phyloP scores from a whole-genome alignment of 495 filamentous ascomycete genomes.

The Penicillium cosmopolitanum region DNA sequence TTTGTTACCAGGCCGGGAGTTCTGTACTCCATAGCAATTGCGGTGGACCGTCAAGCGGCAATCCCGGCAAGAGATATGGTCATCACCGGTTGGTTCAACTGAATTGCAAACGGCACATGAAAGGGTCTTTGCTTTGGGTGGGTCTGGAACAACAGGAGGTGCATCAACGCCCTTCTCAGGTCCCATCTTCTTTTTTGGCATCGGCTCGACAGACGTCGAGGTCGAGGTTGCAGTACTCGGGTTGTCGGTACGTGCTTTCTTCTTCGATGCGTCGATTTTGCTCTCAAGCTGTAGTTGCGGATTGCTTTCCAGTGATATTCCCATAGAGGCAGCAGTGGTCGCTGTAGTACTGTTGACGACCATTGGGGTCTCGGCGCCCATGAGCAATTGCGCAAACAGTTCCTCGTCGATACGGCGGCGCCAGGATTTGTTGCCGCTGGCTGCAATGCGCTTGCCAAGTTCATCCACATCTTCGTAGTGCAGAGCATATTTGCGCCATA shows the following conservation, averaged over 20 bases:
- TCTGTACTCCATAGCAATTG: conserved; percentile 84
- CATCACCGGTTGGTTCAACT: conserved; percentile 70
- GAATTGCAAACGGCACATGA: conserved; percentile 85
- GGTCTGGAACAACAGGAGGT: conserved; percentile 66
- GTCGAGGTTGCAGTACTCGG: conserved; percentile 54
- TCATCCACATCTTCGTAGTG: conserved; percentile 97
- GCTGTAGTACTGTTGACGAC: conserved; percentile 50
- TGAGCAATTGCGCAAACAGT: conserved; percentile 75
- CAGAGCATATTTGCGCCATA: conserved; percentile 95
- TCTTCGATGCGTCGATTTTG: conserved; percentile 53
- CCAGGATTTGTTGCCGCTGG: conserved; percentile 81
- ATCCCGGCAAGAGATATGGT: conserved; percentile 76
- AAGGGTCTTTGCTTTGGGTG: conserved; percentile 73
- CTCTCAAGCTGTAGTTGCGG: conserved; percentile 48
- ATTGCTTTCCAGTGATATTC: conserved; percentile 46
- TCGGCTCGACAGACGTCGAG: conserved; percentile 48
- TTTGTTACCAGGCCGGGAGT: conserved; percentile 70
- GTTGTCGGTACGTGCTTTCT: conserved; percentile 60
- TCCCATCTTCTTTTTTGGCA: conserved; percentile 62
- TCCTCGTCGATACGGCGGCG: conserved; percentile 91
- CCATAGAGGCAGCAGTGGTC: conserved; percentile 48
- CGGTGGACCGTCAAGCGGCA: conserved; percentile 94
- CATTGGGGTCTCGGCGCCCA: conserved; percentile 54
- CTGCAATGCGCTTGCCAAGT: conserved; percentile 83
- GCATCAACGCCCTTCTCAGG: conserved; percentile 59